Base-by-base conservation (phyloP, 148 eudicot species). In the Spergularia marina region DNA sequence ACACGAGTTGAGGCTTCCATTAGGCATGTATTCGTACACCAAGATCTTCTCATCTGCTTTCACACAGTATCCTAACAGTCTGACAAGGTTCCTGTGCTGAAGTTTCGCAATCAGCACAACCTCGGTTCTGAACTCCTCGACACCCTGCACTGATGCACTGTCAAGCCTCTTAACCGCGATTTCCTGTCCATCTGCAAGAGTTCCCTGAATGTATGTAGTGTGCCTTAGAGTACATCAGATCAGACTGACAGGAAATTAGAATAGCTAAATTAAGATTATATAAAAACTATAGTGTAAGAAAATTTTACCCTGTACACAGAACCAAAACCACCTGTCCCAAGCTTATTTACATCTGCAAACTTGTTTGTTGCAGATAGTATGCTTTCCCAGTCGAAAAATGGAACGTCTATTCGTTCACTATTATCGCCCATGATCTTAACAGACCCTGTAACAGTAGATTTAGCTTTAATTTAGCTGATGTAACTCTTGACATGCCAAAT, bases 61-160 rank as follows among this genome's bases (percentile, higher is more conserved):
- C 47, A 49, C 57, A 74, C 81, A 65, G 47, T 73, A 78, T 11
- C 81, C 81, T 5, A 66, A 10, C 61, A 78, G 77, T 73, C 68
- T 78, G 21, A 78, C 81, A n/a, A 78, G 81, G 77, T 78, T 78
- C 47, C 81, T 59, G 14, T 78, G 81, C 62, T 78, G 81, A 39
- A 78, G 81, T 67, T 78, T 78, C 61, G 81, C 81, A 44, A 78
- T 78, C 66, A 78, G 40, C 40, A 16, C n/a, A 65, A 78, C 76
- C 72, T 78, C 81, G 13, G 81, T 78, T 23, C 68, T 74, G 58
- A 78, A 78, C 58, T 78, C 81, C 65, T 73, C 77, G 57, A 58
- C 12, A 34, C 81, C 77, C 56, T 78, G 77, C 66, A 73, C 68
- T 3, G 81, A 56, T 34, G 66, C 77, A 78, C n/a, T 78, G 30